Conservation (phyloP, 2,329 filamentous ascomycete genomes). For the Ilyonectria destructans region DNA sequence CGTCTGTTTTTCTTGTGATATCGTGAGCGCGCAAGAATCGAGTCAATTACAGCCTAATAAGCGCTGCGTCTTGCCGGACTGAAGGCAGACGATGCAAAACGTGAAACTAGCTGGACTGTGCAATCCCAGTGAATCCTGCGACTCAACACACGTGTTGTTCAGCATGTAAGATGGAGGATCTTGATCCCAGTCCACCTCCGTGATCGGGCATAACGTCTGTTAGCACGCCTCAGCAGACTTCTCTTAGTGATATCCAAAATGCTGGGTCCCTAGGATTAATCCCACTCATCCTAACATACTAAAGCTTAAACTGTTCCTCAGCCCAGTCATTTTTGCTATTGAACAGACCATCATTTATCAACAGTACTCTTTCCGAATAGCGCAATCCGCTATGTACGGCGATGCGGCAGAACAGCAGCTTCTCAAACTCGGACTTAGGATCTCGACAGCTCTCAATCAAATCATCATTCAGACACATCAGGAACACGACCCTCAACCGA, state of each 20-base stretch:
- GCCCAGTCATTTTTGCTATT: conserved; percentile 34
- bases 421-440: conserved; percentile 36
- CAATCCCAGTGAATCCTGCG: neutral
- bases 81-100: too few species aligned
- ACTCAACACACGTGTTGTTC: too few species aligned
- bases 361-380: conserved; percentile 38
- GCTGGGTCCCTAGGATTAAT: too few species aligned
- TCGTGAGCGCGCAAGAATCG: too few species aligned
- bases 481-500: too few species aligned
- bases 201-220: neutral
- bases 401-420: conserved; percentile 42
- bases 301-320: conserved; percentile 2
- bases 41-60: too few species aligned
- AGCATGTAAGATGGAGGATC: neutral
- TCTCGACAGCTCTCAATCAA: conserved; percentile 36
- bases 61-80: too few species aligned
- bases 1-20: too few species aligned
- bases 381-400: conserved; percentile 34
- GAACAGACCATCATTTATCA: conserved; percentile 37
- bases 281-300: too few species aligned
- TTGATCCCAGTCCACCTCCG: neutral
- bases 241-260: neutral
- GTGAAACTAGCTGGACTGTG: neutral
- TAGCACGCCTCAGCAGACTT: neutral
- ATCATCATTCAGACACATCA: conserved; percentile 35